These are phyloP conservation scores for Geotrichum fermentans DNA, from an alignment of 1,139 yeast genomes.

Conservation along the genomic window DNA sequence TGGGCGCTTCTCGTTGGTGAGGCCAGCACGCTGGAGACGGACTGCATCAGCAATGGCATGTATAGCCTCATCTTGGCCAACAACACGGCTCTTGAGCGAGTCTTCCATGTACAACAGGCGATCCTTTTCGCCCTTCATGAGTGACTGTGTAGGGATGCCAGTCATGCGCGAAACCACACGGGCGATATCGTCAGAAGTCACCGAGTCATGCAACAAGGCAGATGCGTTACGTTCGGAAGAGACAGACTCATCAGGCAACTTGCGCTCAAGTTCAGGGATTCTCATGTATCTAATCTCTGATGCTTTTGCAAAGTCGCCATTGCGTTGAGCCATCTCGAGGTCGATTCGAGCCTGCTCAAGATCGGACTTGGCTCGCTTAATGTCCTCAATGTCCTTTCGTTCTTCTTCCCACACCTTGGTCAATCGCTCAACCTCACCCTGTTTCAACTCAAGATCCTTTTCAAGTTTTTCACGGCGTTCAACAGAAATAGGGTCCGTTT, in stretches of 20 bases:
- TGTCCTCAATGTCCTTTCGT: constrained; percentile 63
- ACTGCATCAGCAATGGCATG: constrained; percentile 89
- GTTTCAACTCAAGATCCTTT: constrained; percentile 57
- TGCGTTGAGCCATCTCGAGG: constrained; percentile 75
- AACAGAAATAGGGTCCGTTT: constrained; percentile 75
- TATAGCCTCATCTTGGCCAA: constrained; percentile 95
- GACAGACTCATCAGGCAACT: constrained; percentile 48
- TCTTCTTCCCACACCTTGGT: constrained; percentile 86
- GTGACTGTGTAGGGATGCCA: constrained; percentile 88
- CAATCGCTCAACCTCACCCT: constrained; percentile 59
- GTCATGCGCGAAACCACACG: constrained; percentile 89
- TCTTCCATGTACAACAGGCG: constrained; percentile 83
- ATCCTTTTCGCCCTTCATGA: constrained; percentile 92
- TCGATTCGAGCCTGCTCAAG: constrained; percentile 81
- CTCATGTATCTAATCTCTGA: constrained; percentile 82
- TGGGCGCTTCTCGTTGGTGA: constrained; percentile 89
- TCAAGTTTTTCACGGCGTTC: constrained; percentile 68
- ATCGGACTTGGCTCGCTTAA: constrained; percentile 73
- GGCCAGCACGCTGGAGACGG: constrained; percentile 91
- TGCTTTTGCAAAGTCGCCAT: constrained; percentile 81
- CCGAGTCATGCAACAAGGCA: constrained; percentile 77
- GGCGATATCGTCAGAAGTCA: constrained; percentile 90
- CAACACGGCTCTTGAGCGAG: constrained; percentile 67
- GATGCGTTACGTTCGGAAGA: constrained; percentile 26
- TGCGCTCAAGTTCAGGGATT: constrained; percentile 71